Evolutionary conservation across 2,329 filamentous ascomycete genomes (phyloP).

Genomic region (Nakataea oryzae): DNA sequence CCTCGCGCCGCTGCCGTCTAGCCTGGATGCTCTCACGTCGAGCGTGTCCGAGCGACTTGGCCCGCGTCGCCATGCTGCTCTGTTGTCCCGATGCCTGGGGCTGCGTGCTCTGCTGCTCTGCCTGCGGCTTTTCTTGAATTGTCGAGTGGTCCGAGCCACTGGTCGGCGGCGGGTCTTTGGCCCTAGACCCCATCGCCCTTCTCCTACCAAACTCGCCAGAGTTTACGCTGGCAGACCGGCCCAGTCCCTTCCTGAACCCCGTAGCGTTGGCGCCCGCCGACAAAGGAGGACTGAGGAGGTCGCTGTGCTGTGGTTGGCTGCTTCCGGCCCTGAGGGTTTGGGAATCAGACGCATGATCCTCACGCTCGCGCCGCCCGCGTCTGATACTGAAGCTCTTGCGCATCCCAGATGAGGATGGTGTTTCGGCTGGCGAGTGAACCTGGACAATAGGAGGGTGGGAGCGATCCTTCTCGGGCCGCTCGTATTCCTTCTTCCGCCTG

Average conservation of each 20-base stretch:
- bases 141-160: slow-evolving; percentile 73
- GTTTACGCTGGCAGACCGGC: slow-evolving; percentile 84
- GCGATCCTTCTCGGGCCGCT: slow-evolving; percentile 50
- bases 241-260: slow-evolving; percentile 58
- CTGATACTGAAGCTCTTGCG: slow-evolving; percentile 85
- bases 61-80: slow-evolving; percentile 54
- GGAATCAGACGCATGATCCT: slow-evolving; percentile 32
- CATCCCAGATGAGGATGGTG: neutral
- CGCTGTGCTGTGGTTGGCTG: slow-evolving; percentile 64
- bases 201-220: slow-evolving; percentile 71
- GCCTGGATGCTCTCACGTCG: slow-evolving; percentile 88
- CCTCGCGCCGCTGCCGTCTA: slow-evolving; percentile 55
- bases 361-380: slow-evolving; percentile 41
- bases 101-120: slow-evolving; percentile 36
- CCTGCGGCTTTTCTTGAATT: slow-evolving; percentile 38
- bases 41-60: slow-evolving; percentile 83
- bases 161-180: slow-evolving; percentile 59
- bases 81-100: slow-evolving; percentile 10
- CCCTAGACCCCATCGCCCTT: slow-evolving; percentile 28
- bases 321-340: slow-evolving; percentile 41
- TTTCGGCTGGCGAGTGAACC: slow-evolving; percentile 66
- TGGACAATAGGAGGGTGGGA: slow-evolving; percentile 65
- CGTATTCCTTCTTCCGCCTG: slow-evolving; percentile 59
- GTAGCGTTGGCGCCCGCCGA: slow-evolving; percentile 46
- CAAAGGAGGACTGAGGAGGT: slow-evolving; percentile 65